phyloP scores from a whole-genome alignment of 192 early-diverging fungal species.

The Coemansia sp. region DNA sequence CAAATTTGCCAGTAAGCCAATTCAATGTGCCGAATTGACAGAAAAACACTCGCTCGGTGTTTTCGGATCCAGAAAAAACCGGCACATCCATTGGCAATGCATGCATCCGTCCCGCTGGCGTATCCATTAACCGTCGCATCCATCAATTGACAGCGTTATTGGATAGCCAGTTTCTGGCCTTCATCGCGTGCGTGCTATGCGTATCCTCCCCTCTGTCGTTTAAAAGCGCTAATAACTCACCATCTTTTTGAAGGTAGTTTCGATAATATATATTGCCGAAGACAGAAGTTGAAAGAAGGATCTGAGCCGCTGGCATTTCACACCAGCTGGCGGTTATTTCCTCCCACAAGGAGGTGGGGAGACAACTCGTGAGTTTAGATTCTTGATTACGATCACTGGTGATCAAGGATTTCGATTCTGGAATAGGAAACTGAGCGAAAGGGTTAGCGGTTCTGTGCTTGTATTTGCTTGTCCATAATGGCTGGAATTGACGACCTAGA shows the following conservation, averaged over 20 bases:
- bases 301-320: not conserved
- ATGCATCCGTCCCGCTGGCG: too few relatives aligned
- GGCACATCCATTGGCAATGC: too few relatives aligned
- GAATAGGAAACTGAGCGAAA: too few relatives aligned
- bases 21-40: too few relatives aligned
- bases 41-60: too few relatives aligned
- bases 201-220: not conserved
- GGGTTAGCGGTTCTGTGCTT: too few relatives aligned
- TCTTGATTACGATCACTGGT: slow-evolving; percentile 4
- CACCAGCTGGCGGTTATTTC: not conserved
- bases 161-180: not conserved
- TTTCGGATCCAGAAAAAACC: too few relatives aligned
- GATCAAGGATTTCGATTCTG: not conserved
- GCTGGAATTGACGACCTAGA: not conserved
- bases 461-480: not conserved
- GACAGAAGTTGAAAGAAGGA: slow-evolving; percentile 15
- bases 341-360: too few relatives aligned
- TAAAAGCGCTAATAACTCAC: slow-evolving; percentile 8
- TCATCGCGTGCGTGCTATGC: not conserved
- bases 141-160: too few relatives aligned
- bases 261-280: slow-evolving; percentile 20
- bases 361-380: too few relatives aligned
- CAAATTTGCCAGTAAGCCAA: too few relatives aligned
- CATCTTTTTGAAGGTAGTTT: slow-evolving; percentile 14
- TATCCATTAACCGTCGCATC: too few relatives aligned